A percentile compares a stretch with the other conserved stretches of the same genome.
phyloP scores from a whole-genome alignment of 441 rosid species.

The Theobroma grandiflorum region DNA sequence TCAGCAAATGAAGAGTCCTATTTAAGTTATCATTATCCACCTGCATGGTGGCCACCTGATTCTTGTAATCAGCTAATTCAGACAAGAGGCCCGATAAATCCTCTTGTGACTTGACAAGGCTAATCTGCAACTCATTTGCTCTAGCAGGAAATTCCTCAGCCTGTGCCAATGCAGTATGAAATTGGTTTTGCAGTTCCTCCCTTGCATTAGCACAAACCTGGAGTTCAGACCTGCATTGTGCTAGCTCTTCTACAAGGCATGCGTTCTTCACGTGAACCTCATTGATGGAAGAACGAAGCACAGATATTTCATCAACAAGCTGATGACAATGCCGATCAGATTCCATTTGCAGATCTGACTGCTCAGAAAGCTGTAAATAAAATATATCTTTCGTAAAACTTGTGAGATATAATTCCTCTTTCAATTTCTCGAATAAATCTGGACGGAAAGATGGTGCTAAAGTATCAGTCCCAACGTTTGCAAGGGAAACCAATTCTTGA shows the following conservation, averaged over 20 bases:
- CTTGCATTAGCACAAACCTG: slow-evolving; percentile 51
- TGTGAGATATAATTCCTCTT: slow-evolving; percentile 74
- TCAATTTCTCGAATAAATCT: slow-evolving; percentile 59
- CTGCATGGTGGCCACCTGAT: slow-evolving; percentile 49
- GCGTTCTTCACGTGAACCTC: slow-evolving; percentile 50
- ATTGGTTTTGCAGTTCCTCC: slow-evolving; percentile 64
- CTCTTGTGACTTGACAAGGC: slow-evolving; percentile 60
- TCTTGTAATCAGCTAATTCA: slow-evolving; percentile 64
- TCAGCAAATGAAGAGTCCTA: slow-evolving; percentile 49
- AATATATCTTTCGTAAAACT: slow-evolving; percentile 66
- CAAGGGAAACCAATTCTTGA: slow-evolving; percentile 48
- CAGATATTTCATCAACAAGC: slow-evolving; percentile 60
- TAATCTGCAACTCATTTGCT: slow-evolving; percentile 66
- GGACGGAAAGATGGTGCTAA: slow-evolving; percentile 28
- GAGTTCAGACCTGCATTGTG: slow-evolving; percentile 73
- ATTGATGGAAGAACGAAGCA: slow-evolving; percentile 55
- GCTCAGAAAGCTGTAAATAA: slow-evolving; percentile 74
- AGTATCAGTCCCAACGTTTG: slow-evolving; percentile 38
- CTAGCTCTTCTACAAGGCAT: slow-evolving; percentile 71
- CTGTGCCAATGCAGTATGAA: slow-evolving; percentile 57
- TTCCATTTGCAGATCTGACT: slow-evolving; percentile 57
- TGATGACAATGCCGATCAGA: slow-evolving; percentile 54
- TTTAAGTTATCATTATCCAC: slow-evolving; percentile 68
- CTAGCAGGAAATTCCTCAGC: slow-evolving; percentile 60
- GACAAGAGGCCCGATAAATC: slow-evolving; percentile 45